phyloP scores from a whole-genome alignment of 1,284 basidiomycete species.

The Heterobasidion annosum region DNA sequence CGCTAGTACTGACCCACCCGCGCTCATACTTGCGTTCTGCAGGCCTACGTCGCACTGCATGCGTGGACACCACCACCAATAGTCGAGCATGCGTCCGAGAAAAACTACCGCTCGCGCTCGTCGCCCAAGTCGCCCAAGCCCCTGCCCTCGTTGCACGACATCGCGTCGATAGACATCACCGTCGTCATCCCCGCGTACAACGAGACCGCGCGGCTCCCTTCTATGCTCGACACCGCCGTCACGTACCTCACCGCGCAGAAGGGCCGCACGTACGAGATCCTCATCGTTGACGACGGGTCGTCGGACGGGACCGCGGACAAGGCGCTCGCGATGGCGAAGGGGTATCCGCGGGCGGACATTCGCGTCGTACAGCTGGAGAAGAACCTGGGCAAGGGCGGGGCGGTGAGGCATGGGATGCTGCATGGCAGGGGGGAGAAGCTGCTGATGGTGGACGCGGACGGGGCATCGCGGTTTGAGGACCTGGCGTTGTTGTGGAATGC shows the following conservation, averaged over 20 bases:
- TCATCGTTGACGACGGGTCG: slow-evolving; percentile 89
- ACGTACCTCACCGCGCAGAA: slow-evolving; percentile 32
- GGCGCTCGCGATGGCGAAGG: slow-evolving; percentile 54
- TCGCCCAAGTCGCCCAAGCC: slow-evolving; percentile 40
- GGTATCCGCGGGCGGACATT: slow-evolving; percentile 46
- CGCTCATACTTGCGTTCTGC: slow-evolving; percentile 6
- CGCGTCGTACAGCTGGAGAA: slow-evolving; percentile 70
- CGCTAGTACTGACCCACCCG: background rate
- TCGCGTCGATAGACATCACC: slow-evolving; percentile 56
- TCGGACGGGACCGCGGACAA: slow-evolving; percentile 63
- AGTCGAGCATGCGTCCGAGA: slow-evolving; percentile 55
- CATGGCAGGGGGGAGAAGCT: slow-evolving; percentile 72
- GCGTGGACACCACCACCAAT: slow-evolving; percentile 63
- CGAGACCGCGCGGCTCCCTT: slow-evolving; percentile 70
- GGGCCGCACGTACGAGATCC: slow-evolving; percentile 59
- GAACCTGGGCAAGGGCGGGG: slow-evolving; percentile 89
- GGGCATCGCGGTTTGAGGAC: slow-evolving; percentile 82
- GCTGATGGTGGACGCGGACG: slow-evolving; percentile 91
- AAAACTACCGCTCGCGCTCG: slow-evolving; percentile 45
- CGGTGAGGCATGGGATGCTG: slow-evolving; percentile 85
- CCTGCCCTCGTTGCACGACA: slow-evolving; percentile 44
- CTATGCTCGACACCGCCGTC: slow-evolving; percentile 74
- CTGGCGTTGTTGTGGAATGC: slow-evolving; percentile 64
- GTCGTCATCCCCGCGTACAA: slow-evolving; percentile 91
- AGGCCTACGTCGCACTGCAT: slow-evolving; percentile 58